Percentiles rank a stretch among this genome's conserved stretches.
These are phyloP conservation scores for Tetrapisispora nanseiensis DNA, from an alignment of 805 yeast species.

Conservation along the genomic window DNA sequence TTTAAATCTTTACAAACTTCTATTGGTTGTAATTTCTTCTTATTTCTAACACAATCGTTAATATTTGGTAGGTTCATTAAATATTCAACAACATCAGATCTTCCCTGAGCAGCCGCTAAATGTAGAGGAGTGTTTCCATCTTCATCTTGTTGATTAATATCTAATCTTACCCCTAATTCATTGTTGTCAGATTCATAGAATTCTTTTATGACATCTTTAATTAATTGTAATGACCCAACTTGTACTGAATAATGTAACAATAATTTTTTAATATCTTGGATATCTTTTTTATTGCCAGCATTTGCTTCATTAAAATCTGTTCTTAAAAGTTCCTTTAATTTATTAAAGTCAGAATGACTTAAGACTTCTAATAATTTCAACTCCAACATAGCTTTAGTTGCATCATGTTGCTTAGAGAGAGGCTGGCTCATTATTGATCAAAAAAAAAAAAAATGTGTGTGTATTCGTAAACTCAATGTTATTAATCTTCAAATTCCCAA, in stretches of 20 bases:
- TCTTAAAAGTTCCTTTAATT: slow-evolving; percentile 12
- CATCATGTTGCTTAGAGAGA: not conserved
- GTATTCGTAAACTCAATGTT: not conserved
- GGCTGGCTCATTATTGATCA: not conserved
- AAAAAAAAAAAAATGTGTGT: too few relatives aligned
- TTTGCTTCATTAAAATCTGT: slow-evolving; percentile 8
- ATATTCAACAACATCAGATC: slow-evolving; percentile 64
- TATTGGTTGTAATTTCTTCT: slow-evolving; percentile 65
- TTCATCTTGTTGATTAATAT: slow-evolving; percentile 64
- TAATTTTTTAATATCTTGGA: slow-evolving; percentile 37
- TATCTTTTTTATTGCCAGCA: slow-evolving; percentile 27
- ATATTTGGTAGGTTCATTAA: slow-evolving; percentile 54
- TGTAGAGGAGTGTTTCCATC: slow-evolving; percentile 91
- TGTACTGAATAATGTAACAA: slow-evolving; percentile 78
- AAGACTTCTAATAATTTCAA: slow-evolving; percentile 54
- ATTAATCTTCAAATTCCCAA: too few relatives aligned
- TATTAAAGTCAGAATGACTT: slow-evolving; percentile 28
- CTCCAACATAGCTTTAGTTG: slow-evolving; percentile 42
- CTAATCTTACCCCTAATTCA: slow-evolving; percentile 27
- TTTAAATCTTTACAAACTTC: slow-evolving; percentile 57
- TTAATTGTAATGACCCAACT: slow-evolving; percentile 57
- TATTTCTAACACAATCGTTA: slow-evolving; percentile 74
- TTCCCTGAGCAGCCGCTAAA: slow-evolving; percentile 64
- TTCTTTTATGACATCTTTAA: slow-evolving; percentile 38
- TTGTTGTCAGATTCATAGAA: slow-evolving; percentile 8